Conservation (phyloP, 1,284 basidiomycete species). For the Ustilago trichophora region DNA sequence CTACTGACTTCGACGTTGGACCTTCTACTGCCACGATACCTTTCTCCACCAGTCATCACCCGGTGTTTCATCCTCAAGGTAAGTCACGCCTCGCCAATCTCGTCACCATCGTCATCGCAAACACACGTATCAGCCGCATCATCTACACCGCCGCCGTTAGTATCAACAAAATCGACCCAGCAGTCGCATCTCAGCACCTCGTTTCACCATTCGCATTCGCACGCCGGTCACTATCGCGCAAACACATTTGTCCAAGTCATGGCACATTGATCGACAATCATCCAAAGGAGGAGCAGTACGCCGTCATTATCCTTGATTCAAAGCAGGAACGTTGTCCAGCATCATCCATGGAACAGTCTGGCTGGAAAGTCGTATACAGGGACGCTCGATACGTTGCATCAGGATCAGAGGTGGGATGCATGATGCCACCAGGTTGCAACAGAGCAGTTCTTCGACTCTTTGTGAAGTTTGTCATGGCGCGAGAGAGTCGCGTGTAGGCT, state of each 20-base stretch:
- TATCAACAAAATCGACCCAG: neutral
- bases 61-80: constrained; percentile 49
- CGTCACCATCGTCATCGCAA: constrained; percentile 27
- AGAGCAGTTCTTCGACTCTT: too few relatives aligned
- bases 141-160: neutral
- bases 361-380: too few relatives aligned
- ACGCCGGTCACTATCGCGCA: constrained; percentile 10
- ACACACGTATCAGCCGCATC: constrained; percentile 1
- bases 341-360: too few relatives aligned
- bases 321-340: too few relatives aligned
- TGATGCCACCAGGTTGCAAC: too few relatives aligned
- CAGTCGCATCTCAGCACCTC: constrained; percentile 5
- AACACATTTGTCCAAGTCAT: neutral
- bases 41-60: constrained; percentile 43
- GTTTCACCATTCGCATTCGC: neutral
- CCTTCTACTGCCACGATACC: constrained; percentile 29
- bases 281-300: neutral
- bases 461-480: too few relatives aligned
- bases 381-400: too few relatives aligned
- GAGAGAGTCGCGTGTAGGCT: too few relatives aligned
- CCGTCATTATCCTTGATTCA: neutral
- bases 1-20: constrained; percentile 17
- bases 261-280: neutral
- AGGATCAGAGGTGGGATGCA: too few relatives aligned
- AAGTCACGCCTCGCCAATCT: constrained; percentile 22